Percentiles rank a stretch among this genome's conserved stretches.
These are phyloP conservation scores for Leccinum subfulvum DNA, from an alignment of 1,284 basidiomycete genomes.

Conservation along the genomic window DNA sequence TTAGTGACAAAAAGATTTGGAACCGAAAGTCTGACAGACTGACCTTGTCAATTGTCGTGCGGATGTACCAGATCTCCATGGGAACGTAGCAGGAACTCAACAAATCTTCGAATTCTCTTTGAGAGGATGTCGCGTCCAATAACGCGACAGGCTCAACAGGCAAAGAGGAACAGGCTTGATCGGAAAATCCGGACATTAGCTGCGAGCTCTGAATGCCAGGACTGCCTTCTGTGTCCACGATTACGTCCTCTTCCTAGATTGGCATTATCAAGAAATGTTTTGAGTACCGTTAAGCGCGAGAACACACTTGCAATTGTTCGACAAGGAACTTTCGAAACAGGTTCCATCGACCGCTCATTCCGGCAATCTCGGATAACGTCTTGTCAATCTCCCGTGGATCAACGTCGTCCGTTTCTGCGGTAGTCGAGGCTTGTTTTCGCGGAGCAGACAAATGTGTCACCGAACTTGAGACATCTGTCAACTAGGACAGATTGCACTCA, in stretches of 20 bases:
- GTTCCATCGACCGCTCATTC: constrained; percentile 90
- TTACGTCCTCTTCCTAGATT: constrained; percentile 24
- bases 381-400: constrained; percentile 92
- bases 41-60: constrained; percentile 87
- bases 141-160: constrained; percentile 19
- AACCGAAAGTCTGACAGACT: constrained; percentile 6
- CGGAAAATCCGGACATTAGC: neutral
- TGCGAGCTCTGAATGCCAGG: constrained; percentile 2
- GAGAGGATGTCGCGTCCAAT: constrained; percentile 53
- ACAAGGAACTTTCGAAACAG: constrained; percentile 87
- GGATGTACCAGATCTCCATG: constrained; percentile 89
- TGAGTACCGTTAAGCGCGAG: neutral
- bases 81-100: constrained; percentile 80
- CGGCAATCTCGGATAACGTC: constrained; percentile 81
- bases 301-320: constrained; percentile 61
- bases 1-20: constrained; percentile 6
- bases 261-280: constrained; percentile 4
- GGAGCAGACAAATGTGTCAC: constrained; percentile 35
- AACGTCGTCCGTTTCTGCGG: constrained; percentile 59
- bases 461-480: constrained; percentile 46
- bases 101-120: constrained; percentile 65
- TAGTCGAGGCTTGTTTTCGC: constrained; percentile 40
- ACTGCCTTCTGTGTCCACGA: constrained; percentile 3
- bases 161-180: neutral
- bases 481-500: constrained; percentile 34